phyloP scores from a whole-genome alignment of 2,329 filamentous ascomycete species.

The Immersiporthe knoxdaviesiana region DNA sequence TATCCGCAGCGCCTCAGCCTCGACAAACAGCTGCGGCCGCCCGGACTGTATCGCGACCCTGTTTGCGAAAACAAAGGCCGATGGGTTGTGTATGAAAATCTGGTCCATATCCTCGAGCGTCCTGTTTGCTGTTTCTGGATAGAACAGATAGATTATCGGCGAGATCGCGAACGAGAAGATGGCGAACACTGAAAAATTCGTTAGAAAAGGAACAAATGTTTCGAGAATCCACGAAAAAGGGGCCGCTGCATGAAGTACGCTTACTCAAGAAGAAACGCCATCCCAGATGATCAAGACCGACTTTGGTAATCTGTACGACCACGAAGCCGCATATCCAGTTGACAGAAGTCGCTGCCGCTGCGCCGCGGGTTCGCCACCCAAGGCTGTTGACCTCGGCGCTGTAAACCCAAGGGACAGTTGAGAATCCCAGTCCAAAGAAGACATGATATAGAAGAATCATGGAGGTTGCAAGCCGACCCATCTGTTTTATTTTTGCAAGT shows the following conservation, averaged over 20 bases:
- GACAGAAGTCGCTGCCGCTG: conserved; percentile 48
- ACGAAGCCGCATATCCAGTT: conserved; percentile 50
- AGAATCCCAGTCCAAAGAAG: conserved; percentile 46
- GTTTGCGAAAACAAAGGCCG: conserved; percentile 40
- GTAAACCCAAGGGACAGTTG: conserved; percentile 47
- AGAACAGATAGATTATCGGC: conserved; percentile 51
- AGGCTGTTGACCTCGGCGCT: conserved; percentile 47
- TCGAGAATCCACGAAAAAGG: neutral
- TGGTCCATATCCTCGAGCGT: conserved; percentile 55
- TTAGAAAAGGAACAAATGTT: neutral
- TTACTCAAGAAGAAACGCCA: conserved; percentile 49
- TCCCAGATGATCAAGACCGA: conserved; percentile 44
- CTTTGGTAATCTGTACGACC: conserved; percentile 49
- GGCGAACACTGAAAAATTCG: conserved; percentile 28
- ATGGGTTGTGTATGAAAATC: conserved; percentile 41
- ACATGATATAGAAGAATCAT: conserved; percentile 50
- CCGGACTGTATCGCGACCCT: conserved; percentile 41
- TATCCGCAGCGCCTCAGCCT: conserved; percentile 41
- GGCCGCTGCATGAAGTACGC: conserved; percentile 23
- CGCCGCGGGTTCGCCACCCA: conserved; percentile 46
- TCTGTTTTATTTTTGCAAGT: conserved; percentile 22
- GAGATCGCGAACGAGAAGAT: conserved; percentile 41
- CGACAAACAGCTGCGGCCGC: conserved; percentile 41
- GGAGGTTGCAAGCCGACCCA: conserved; percentile 45
- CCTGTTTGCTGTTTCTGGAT: conserved; percentile 51